Evolutionary conservation across 306 rosid species (phyloP).

Genomic region (Pyrus pyrifolia): DNA sequence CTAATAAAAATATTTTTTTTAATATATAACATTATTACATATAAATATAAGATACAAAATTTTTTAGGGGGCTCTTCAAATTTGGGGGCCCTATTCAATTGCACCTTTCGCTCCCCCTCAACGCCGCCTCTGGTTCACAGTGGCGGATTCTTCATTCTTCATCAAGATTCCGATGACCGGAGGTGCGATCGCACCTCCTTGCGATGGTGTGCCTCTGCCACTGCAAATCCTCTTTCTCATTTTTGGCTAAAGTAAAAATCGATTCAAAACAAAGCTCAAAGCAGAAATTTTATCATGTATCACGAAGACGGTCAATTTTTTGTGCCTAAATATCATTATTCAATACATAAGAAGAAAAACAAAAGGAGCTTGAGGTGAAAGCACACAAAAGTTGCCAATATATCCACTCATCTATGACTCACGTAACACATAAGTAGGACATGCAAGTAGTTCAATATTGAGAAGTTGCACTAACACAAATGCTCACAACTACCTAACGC

Average conservation of each 20-base stretch:
- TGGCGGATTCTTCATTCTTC: rapidly evolving
- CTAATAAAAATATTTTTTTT: too few species aligned
- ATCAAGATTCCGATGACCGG: too few species aligned
- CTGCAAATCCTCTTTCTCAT: not conserved
- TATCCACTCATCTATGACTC: not conserved
- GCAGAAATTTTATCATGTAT: not conserved
- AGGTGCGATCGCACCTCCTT: too few species aligned
- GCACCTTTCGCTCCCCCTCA: too few species aligned
- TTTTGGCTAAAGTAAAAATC: not conserved
- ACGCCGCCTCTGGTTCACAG: too few species aligned
- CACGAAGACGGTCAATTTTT: too few species aligned
- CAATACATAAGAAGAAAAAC: not conserved
- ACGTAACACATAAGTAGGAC: not conserved
- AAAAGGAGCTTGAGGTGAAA: not conserved
- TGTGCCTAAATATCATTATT: too few species aligned
- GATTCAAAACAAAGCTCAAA: not conserved
- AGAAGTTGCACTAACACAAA: not conserved
- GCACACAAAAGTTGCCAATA: not conserved
- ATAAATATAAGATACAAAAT: too few species aligned
- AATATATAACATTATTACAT: too few species aligned
- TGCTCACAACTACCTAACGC: not conserved
- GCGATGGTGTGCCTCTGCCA: too few species aligned
- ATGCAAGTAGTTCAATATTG: not conserved
- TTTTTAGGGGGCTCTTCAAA: too few species aligned
- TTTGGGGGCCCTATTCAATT: too few species aligned